Evolutionary conservation across 2,329 filamentous ascomycete genomes (phyloP), one percentile per base, ranked within the genome.

Genomic region (Talaromyces marneffei): DNA sequence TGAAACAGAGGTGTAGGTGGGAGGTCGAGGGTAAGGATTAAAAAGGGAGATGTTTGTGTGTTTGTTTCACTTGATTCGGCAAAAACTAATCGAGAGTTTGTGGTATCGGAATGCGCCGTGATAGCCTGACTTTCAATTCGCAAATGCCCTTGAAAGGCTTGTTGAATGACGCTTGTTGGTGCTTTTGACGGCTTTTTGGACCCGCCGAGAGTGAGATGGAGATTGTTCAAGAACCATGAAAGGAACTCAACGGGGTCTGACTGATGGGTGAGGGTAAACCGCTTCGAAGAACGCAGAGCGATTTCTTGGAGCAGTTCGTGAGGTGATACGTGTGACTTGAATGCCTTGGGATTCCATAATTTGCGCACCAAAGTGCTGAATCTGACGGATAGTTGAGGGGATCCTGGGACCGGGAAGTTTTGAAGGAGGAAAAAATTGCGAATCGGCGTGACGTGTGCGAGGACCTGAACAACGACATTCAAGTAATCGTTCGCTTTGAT

Each of bases 401-500:
- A 77, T 16, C 82, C 83, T 10, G 82, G 82, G 4, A 68, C 67
- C 10, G 82, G 82, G 57, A 97, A 87, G 67, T 95, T 85, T 71
- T 96, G 91, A 1, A 97, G 84, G 70, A 99, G 86, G 72, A 97
- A 87, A 77, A 87, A 97, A 74, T 97, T 97, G 35, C 94, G 87
- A 67, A 99, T 80, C 3, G 94, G 93, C 20, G 87, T 81, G 27
- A 97, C 91, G 75, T 99, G 94, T 2, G 93, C 88, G 39, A 99
- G 83, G 6, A 92, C 88, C 75, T 99, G 94, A 54, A 96, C 88
- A 2, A 97, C 85, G 27, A 96, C 93, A 72, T 99, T 99, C 71
- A 97, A 84, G 78, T 99, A 99, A 79, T 99, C 94, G 78, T 99
- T 99, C 62, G 94, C 91, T 77, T 99, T 99, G 82, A 99, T 97